Percentiles rank a stretch among this genome's conserved stretches.
Conservation (phyloP, 305 asterid genomes). For the Salvia sclarea region DNA sequence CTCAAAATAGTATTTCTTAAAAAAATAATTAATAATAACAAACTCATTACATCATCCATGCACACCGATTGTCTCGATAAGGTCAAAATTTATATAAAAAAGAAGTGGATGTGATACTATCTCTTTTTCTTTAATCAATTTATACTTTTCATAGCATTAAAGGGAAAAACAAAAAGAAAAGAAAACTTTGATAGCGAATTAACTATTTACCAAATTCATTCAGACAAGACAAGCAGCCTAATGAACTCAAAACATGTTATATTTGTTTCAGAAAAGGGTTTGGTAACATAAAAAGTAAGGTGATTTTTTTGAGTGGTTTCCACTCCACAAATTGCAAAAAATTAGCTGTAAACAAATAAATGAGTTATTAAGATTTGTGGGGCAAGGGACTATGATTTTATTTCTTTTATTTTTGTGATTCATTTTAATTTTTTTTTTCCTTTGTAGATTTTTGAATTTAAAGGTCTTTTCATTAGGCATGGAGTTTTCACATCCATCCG, state of each 20-base stretch:
- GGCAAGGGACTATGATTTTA: not conserved
- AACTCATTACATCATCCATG: slow-evolving; percentile 4
- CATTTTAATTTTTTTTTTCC: not conserved
- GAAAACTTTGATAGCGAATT: not conserved
- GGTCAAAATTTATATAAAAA: not conserved
- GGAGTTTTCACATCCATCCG: slow-evolving; percentile 18
- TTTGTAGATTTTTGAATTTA: not conserved
- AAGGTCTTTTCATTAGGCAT: not conserved
- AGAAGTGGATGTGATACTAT: not conserved
- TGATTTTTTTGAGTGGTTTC: slow-evolving; percentile 14
- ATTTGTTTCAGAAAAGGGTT: slow-evolving; percentile 6
- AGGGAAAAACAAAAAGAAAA: not conserved
- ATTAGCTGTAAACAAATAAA: slow-evolving; percentile 17
- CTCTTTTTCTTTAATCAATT: not conserved
- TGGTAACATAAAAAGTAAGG: not conserved
- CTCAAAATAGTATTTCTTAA: not conserved
- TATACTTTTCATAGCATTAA: not conserved
- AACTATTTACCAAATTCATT: not conserved
- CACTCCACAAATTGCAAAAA: slow-evolving; percentile 24
- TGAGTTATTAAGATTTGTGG: slow-evolving; percentile 13
- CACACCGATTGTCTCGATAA: not conserved
- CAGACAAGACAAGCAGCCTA: slow-evolving; percentile 3
- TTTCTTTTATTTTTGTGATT: not conserved
- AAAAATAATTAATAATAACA: not conserved
- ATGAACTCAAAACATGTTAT: slow-evolving; percentile 8